Percentiles rank a stretch among this genome's conserved stretches.
Evolutionary conservation across 371 early-diverging fungal species (phyloP).

Genomic region (Mortierella sp.): DNA sequence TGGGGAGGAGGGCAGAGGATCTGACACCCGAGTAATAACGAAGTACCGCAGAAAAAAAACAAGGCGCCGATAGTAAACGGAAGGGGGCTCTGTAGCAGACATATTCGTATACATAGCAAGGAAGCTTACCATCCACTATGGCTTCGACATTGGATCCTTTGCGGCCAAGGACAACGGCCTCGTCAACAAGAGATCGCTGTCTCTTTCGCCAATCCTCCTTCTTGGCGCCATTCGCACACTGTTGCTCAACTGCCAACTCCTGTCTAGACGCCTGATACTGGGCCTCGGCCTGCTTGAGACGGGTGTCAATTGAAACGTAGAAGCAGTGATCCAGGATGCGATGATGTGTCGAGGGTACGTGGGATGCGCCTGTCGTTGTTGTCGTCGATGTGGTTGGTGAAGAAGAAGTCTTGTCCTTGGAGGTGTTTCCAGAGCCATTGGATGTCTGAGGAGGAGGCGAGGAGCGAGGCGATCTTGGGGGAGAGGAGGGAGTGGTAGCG

Average conservation of each 20-base stretch:
- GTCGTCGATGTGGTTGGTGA: background rate
- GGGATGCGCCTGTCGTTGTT: background rate
- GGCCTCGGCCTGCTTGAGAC: constrained; percentile 65
- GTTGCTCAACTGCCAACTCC: constrained; percentile 38
- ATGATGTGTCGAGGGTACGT: constrained; percentile 66
- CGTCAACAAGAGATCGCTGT: constrained; percentile 50
- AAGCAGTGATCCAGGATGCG: constrained; percentile 73
- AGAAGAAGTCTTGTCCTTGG: background rate
- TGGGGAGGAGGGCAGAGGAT: background rate
- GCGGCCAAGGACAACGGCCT: constrained; percentile 54
- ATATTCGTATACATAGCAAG: background rate
- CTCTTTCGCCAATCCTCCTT: constrained; percentile 46
- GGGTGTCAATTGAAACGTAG: constrained; percentile 71
- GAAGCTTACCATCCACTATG: constrained; percentile 48
- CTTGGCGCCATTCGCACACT: constrained; percentile 11
- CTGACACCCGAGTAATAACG: constrained; percentile 7
- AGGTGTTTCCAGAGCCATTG: background rate
- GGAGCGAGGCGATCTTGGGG: constrained; percentile 35
- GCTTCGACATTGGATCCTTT: constrained; percentile 55
- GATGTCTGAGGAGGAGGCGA: constrained; percentile 24
- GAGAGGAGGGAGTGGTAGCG: constrained; percentile 25
- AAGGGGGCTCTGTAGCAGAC: background rate
- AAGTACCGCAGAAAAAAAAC: background rate
- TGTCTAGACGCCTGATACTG: constrained; percentile 51
- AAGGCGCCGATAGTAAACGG: background rate